Percentiles rank a stretch among this genome's conserved stretches.
phyloP scores from a whole-genome alignment of 192 early-diverging fungal genomes.

The Rhizoclosmatium sp. region DNA sequence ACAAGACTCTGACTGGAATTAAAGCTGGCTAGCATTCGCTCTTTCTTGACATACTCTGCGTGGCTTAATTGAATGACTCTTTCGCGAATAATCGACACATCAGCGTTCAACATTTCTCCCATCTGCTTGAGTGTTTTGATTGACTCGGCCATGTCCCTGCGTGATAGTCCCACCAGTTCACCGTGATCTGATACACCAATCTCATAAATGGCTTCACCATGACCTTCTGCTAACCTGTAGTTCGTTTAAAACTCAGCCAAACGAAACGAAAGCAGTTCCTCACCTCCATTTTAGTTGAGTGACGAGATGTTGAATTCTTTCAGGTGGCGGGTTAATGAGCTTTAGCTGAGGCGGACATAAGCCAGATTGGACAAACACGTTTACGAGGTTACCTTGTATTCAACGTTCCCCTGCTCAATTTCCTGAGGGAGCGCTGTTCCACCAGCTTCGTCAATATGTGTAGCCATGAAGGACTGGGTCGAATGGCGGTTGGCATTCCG shows the following conservation, averaged over 20 bases:
- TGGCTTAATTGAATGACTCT: slow-evolving; percentile 43
- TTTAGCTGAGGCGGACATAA: slow-evolving; percentile 65
- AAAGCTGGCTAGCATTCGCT: slow-evolving; percentile 21
- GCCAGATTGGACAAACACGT: background rate
- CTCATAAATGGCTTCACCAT: slow-evolving; percentile 88
- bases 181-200: slow-evolving; percentile 90
- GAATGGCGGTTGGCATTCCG: background rate
- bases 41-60: slow-evolving; percentile 10
- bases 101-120: slow-evolving; percentile 68
- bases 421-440: slow-evolving; percentile 23
- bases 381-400: slow-evolving; percentile 74
- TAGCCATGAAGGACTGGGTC: slow-evolving; percentile 32
- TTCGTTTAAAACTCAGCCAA: background rate
- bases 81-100: slow-evolving; percentile 70
- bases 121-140: slow-evolving; percentile 70
- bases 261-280: background rate
- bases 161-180: slow-evolving; percentile 72
- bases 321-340: slow-evolving; percentile 68
- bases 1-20: slow-evolving; percentile 6
- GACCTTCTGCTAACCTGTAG: slow-evolving; percentile 74
- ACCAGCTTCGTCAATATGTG: slow-evolving; percentile 22
- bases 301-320: slow-evolving; percentile 83
- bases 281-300: slow-evolving; percentile 92
- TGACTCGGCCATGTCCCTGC: slow-evolving; percentile 66
- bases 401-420: slow-evolving; percentile 88